Conservation (phyloP, 2,329 filamentous ascomycete species). For the Saccharata proteae region DNA sequence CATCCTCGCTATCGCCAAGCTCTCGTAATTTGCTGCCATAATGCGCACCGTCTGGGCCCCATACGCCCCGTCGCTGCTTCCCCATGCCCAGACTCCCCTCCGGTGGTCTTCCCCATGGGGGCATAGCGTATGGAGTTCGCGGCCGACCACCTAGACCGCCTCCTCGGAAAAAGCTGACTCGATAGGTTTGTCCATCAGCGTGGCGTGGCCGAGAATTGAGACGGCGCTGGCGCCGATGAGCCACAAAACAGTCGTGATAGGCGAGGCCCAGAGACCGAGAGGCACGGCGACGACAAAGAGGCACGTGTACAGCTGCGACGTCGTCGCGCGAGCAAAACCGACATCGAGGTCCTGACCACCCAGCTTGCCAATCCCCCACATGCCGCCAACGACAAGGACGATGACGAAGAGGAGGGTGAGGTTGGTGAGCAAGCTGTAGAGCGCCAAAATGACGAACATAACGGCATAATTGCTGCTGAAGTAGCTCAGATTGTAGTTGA, state of each 20-base stretch:
- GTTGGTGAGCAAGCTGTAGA: slow-evolving; percentile 91
- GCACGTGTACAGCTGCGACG: slow-evolving; percentile 87
- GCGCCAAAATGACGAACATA: slow-evolving; percentile 86
- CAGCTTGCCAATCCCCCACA: slow-evolving; percentile 86
- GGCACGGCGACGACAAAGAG: slow-evolving; percentile 75
- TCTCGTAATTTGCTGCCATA: slow-evolving; percentile 48
- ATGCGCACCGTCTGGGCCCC: slow-evolving; percentile 23
- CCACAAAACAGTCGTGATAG: slow-evolving; percentile 80
- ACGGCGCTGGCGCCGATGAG: slow-evolving; percentile 91
- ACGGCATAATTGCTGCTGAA: slow-evolving; percentile 98
- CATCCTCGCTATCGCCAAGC: slow-evolving; percentile 40
- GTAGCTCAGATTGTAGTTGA: slow-evolving; percentile 95
- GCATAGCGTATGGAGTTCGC: slow-evolving; percentile 88
- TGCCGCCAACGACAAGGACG: slow-evolving; percentile 69
- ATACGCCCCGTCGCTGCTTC: slow-evolving; percentile 22
- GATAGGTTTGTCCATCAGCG: slow-evolving; percentile 96
- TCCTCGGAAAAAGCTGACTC: slow-evolving; percentile 99
- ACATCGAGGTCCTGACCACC: slow-evolving; percentile 80
- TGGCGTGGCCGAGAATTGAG: slow-evolving; percentile 85
- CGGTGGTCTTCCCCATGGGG: slow-evolving; percentile 99
- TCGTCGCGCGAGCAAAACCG: slow-evolving; percentile 68
- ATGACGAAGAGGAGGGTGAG: slow-evolving; percentile 82
- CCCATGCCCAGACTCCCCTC: slow-evolving; percentile 47
- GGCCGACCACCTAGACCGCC: slow-evolving; percentile 99
- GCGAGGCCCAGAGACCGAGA: slow-evolving; percentile 72